A percentile compares a stretch with the other conserved stretches of the same genome.
Conservation (phyloP, 2,329 filamentous ascomycete species). For the Colletotrichum graminicola region DNA sequence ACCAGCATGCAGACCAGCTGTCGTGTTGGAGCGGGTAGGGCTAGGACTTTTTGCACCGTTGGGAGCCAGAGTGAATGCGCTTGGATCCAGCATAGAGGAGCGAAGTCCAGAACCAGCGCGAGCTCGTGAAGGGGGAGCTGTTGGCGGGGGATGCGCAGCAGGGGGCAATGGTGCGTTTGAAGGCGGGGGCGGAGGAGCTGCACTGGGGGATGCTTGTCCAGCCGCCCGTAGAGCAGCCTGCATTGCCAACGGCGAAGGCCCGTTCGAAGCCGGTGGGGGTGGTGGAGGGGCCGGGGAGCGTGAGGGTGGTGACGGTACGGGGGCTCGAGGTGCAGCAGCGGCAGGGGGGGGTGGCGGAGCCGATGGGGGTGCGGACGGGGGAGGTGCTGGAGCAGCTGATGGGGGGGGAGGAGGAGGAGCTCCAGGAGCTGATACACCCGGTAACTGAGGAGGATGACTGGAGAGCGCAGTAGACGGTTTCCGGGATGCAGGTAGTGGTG, state of each 20-base stretch:
- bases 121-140: constrained; percentile 52
- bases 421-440: constrained; percentile 49
- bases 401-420: constrained; percentile 51
- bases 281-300: constrained; percentile 51
- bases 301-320: constrained; percentile 54
- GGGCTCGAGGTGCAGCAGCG: constrained; percentile 53
- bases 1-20: constrained; percentile 21
- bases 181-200: constrained; percentile 53
- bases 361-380: constrained; percentile 56
- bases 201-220: constrained; percentile 54
- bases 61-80: constrained; percentile 77
- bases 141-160: constrained; percentile 50
- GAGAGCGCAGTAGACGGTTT: constrained; percentile 63
- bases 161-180: constrained; percentile 57
- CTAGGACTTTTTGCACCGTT: constrained; percentile 70
- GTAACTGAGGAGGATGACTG: constrained; percentile 52
- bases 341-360: constrained; percentile 58
- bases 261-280: constrained; percentile 51
- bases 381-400: constrained; percentile 54
- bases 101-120: constrained; percentile 62
- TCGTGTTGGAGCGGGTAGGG: constrained; percentile 55
- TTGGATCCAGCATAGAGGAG: constrained; percentile 78
- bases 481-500: constrained; percentile 70
- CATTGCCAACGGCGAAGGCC: constrained; percentile 56
- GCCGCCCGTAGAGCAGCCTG: constrained; percentile 60